Evolutionary conservation across 108 stramenopile genomes (phyloP).

Genomic region (Cyclotella sp.): DNA sequence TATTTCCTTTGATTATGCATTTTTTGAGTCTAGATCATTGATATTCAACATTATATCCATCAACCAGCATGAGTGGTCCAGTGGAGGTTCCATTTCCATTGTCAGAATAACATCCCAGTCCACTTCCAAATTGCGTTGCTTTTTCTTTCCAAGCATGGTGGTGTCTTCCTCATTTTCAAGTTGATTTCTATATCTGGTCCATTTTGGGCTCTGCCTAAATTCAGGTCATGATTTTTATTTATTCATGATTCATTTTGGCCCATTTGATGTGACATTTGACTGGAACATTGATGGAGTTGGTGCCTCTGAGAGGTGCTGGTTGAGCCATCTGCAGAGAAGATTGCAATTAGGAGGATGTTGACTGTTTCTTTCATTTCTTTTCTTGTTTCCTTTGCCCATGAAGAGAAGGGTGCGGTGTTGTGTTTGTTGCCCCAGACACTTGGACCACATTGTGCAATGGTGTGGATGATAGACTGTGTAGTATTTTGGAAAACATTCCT

Average conservation of each 20-base stretch:
- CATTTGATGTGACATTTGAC: constrained; percentile 75
- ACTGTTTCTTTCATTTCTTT: constrained; percentile 69
- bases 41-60: constrained; percentile 88
- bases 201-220: constrained; percentile 60
- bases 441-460: not conserved
- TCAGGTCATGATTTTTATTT: constrained; percentile 44
- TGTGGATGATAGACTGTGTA: not conserved
- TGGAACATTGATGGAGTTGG: constrained; percentile 76
- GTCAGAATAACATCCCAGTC: constrained; percentile 86
- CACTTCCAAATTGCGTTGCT: constrained; percentile 65
- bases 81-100: constrained; percentile 61
- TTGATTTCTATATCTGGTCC: constrained; percentile 69
- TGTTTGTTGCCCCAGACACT: not conserved
- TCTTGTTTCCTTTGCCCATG: constrained; percentile 80
- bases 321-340: constrained; percentile 12
- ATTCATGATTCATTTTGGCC: constrained; percentile 70
- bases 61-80: constrained; percentile 79
- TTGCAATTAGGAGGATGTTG: constrained; percentile 12
- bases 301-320: constrained; percentile 60
- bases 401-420: constrained; percentile 2
- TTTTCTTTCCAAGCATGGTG: constrained; percentile 57
- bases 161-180: constrained; percentile 74
- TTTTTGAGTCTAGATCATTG: constrained; percentile 87
- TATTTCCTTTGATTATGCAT: constrained; percentile 75
- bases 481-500: not conserved